A percentile compares a stretch with the other conserved stretches of the same genome.
Evolutionary conservation across 2,329 filamentous ascomycete species (phyloP).

Genomic region (Fusarium multiceps): DNA sequence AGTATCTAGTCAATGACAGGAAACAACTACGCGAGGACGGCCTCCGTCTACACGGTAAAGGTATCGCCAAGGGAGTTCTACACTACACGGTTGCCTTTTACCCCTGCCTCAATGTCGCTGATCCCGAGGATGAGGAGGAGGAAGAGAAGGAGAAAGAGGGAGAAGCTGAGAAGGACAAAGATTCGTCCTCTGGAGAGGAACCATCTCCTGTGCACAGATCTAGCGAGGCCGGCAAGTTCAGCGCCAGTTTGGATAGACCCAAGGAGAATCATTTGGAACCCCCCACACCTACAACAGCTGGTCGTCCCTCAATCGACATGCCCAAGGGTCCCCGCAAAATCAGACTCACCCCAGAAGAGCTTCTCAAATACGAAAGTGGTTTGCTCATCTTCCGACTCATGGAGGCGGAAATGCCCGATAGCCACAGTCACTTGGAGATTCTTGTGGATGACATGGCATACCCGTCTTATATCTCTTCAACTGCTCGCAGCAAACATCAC

Average conservation of each 20-base stretch:
- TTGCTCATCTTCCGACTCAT: conserved; percentile 94
- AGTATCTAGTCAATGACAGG: conserved; percentile 81
- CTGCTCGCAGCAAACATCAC: conserved; percentile 73
- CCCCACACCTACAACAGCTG: conserved; percentile 54
- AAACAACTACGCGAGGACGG: conserved; percentile 75
- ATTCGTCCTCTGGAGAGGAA: conserved; percentile 33
- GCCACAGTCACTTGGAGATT: conserved; percentile 83
- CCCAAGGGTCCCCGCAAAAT: conserved; percentile 77
- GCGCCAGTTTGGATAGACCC: conserved; percentile 51
- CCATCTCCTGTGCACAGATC: conserved; percentile 33
- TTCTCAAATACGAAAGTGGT: conserved; percentile 88
- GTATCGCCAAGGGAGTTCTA: conserved; percentile 80
- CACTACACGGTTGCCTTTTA: conserved; percentile 90
- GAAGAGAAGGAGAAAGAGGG: conserved; percentile 56
- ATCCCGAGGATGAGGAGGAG: conserved; percentile 86
- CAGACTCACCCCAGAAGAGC: conserved; percentile 80
- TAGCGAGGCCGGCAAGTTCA: conserved; percentile 58
- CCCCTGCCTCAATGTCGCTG: conserved; percentile 85
- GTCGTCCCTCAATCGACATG: conserved; percentile 59
- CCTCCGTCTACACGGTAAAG: conserved; percentile 79
- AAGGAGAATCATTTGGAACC: conserved; percentile 40
- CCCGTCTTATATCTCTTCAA: conserved; percentile 85
- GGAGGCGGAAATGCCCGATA: conserved; percentile 84
- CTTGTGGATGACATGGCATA: conserved; percentile 96
- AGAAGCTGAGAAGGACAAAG: conserved; percentile 30